A percentile compares a stretch with the other conserved stretches of the same genome.
phyloP scores from a whole-genome alignment of 306 rosid genomes.

The Quercus aquifolioides region DNA sequence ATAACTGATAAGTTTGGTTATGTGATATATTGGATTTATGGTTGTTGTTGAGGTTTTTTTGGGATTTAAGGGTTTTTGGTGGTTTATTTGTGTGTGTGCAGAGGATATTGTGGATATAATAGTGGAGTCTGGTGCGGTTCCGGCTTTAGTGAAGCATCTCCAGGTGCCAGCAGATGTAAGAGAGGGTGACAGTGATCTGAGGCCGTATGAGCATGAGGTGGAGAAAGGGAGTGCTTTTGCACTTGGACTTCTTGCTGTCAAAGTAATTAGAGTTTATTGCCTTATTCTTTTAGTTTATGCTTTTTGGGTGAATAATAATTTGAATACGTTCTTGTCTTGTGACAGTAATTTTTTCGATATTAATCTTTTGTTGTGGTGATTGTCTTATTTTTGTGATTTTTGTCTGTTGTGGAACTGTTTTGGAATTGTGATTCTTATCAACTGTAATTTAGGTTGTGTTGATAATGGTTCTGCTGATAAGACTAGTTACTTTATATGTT shows the following conservation, averaged over 20 bases:
- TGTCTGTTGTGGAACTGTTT: background rate
- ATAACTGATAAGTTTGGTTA: background rate
- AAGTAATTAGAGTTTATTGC: slow-evolving; percentile 29
- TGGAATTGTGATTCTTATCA: background rate
- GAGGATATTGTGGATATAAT: slow-evolving; percentile 41
- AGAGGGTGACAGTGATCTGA: background rate
- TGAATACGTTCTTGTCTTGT: background rate
- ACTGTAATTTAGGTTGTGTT: background rate
- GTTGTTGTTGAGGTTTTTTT: background rate
- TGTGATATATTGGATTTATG: background rate
- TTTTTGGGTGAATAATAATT: background rate
- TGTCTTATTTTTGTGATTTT: background rate
- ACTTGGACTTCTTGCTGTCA: slow-evolving; percentile 50
- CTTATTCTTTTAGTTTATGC: background rate
- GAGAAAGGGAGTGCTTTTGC: slow-evolving; percentile 37
- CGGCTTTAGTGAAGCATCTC: slow-evolving; percentile 43
- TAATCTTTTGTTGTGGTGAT: background rate
- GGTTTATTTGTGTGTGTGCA: background rate
- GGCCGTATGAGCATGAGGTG: slow-evolving; percentile 26
- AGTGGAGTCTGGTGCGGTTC: slow-evolving; percentile 34
- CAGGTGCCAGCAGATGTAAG: background rate
- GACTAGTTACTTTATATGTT: no score
- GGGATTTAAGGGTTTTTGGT: background rate
- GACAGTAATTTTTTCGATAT: no score
- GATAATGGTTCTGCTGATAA: no score